phyloP scores from a whole-genome alignment of 2,329 filamentous ascomycete species.

The Aspergillus japonicus region DNA sequence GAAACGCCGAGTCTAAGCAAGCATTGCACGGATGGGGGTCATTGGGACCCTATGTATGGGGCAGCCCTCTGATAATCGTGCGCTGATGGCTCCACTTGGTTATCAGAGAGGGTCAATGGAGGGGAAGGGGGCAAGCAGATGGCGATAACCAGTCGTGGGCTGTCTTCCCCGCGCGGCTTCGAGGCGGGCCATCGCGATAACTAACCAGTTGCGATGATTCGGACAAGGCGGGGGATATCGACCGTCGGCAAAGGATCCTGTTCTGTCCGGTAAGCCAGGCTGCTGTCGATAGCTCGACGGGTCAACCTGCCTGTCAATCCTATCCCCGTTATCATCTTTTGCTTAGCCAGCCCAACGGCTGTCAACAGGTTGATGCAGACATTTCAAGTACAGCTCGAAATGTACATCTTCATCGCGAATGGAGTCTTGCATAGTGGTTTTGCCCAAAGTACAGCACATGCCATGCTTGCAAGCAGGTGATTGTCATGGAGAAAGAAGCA shows the following conservation, averaged over 20 bases:
- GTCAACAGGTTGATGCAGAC: neutral
- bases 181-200: neutral
- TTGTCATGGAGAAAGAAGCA: neutral
- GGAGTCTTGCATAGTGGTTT: neutral
- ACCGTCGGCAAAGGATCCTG: neutral
- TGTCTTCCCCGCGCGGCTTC: conserved; percentile 3
- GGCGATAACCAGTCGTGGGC: neutral
- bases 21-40: neutral
- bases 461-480: neutral
- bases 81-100: conserved; percentile 4
- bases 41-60: neutral
- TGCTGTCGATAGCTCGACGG: too few species aligned
- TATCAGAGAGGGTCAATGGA: neutral
- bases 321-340: neutral
- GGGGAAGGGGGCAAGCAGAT: neutral
- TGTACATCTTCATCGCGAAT: neutral
- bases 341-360: neutral
- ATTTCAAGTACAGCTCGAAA: neutral
- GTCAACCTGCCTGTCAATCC: too few species aligned
- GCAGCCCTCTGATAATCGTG: neutral
- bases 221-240: neutral
- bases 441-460: too few species aligned
- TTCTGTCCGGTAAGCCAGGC: neutral
- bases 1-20: neutral
- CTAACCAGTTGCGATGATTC: neutral